phyloP scores from a whole-genome alignment of 2,329 filamentous ascomycete genomes.

The Curvularia lunata region DNA sequence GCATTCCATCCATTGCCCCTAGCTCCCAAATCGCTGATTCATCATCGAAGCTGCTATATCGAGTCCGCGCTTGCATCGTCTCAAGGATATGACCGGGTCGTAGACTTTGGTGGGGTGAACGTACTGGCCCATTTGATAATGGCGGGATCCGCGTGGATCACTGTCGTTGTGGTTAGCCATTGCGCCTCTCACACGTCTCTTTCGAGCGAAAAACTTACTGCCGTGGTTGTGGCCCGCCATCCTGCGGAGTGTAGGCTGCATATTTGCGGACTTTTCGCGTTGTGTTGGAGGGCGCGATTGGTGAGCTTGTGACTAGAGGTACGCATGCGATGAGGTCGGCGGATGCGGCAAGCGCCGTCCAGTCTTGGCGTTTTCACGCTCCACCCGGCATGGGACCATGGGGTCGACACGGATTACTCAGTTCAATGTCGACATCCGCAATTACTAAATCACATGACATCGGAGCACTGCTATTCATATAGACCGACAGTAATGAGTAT shows the following conservation, averaged over 20 bases:
- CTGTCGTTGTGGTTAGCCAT: conserved; percentile 47
- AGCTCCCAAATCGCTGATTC: background rate
- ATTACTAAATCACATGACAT: background rate
- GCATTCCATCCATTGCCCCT: background rate
- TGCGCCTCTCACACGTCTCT: conserved; percentile 14
- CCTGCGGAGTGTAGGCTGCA: conserved; percentile 23
- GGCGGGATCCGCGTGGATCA: conserved; percentile 61
- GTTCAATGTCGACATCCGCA: background rate
- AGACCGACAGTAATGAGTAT: background rate
- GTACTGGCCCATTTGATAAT: conserved; percentile 62
- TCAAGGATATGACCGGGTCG: too few species aligned
- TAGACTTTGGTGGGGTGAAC: conserved; percentile 47
- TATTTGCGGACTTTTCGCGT: conserved; percentile 23
- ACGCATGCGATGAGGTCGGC: conserved; percentile 28
- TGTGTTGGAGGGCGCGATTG: conserved; percentile 10
- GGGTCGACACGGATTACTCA: background rate
- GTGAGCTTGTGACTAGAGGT: conserved; percentile 22
- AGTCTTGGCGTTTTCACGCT: conserved; percentile 24
- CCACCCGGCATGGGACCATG: background rate
- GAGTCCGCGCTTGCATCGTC: background rate
- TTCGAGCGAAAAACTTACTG: conserved; percentile 20
- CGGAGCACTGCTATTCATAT: background rate
- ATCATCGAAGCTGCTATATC: background rate
- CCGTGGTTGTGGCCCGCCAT: conserved; percentile 41
- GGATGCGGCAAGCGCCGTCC: conserved; percentile 20